Conservation (phyloP, 345 rosid genomes). For the Rhizophora apiculata region DNA sequence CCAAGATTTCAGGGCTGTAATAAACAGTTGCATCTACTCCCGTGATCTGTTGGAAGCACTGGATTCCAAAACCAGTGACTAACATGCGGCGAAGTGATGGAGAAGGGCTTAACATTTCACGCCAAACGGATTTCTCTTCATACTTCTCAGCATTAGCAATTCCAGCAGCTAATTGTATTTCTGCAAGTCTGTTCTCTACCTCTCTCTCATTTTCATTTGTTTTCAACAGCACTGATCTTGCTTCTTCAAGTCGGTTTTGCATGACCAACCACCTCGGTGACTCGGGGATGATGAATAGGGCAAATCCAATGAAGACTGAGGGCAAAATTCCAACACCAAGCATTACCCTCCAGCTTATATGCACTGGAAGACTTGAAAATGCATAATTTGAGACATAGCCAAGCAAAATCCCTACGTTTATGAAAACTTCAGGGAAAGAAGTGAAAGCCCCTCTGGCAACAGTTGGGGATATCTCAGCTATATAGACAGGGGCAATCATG, state of each 20-base stretch:
- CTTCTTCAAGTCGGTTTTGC: slow-evolving; percentile 71
- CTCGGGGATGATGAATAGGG: slow-evolving; percentile 82
- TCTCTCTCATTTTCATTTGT: slow-evolving; percentile 67
- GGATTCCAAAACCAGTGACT: slow-evolving; percentile 75
- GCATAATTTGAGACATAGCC: slow-evolving; percentile 89
- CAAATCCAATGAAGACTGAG: slow-evolving; percentile 66
- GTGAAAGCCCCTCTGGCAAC: slow-evolving; percentile 69
- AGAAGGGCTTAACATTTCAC: slow-evolving; percentile 70
- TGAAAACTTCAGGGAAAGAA: slow-evolving; percentile 83
- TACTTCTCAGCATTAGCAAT: slow-evolving; percentile 27
- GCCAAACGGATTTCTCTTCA: slow-evolving; percentile 73
- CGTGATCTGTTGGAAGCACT: slow-evolving; percentile 81
- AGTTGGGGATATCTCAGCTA: slow-evolving; percentile 79
- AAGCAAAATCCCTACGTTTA: slow-evolving; percentile 76
- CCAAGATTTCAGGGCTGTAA: slow-evolving; percentile 75
- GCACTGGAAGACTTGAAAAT: slow-evolving; percentile 63
- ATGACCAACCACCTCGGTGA: slow-evolving; percentile 88
- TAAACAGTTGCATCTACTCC: slow-evolving; percentile 81
- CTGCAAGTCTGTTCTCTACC: slow-evolving; percentile 74
- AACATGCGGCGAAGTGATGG: slow-evolving; percentile 64
- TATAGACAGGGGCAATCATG: slow-evolving; percentile 87
- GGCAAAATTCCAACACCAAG: slow-evolving; percentile 87
- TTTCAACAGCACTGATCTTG: slow-evolving; percentile 64
- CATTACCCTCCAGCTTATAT: slow-evolving; percentile 85
- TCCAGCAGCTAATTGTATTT: slow-evolving; percentile 72